Base-by-base conservation (phyloP, 495 filamentous ascomycete genomes). In the Astrocystis sublimbata region DNA sequence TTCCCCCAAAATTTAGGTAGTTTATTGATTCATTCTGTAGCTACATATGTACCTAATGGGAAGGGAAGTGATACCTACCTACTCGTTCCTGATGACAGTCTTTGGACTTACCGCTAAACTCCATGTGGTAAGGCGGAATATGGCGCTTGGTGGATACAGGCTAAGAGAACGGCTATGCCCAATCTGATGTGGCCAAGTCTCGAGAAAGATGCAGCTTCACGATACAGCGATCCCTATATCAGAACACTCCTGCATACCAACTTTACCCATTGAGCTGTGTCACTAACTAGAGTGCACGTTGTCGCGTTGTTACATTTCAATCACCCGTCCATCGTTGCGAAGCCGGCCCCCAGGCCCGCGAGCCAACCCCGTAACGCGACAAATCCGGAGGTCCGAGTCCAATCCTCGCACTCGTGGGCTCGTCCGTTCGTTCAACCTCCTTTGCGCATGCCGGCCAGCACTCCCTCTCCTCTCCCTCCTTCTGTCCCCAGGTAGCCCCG, bases 171-270 rank as follows among this genome's bases (percentile, higher is more conserved):
- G 36, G 23, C 54, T 53, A 41, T 62, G n/a, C 50, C 43, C 7
- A 15, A 38, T 50, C 33, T 40, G 56, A 62, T 62, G 50, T 62
- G 60, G 60, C 60, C 60, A 62, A 56, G 60, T 62, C 42, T 30
- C 46, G n/a, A 28, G 35, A 54, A 41, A 23, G 36, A 43, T 35
- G 43, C 21, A 60, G 24, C 23, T 5, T 57, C 54, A 33, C 26
- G 35, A 45, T 7, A 7, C 33, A 33, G 54, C 17, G 54, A 57
- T 28, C n/a, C 17, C 28, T 8, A 35, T 9, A 36, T 52, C 15
- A 35, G 10, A 35, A 13, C 13, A 36, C 33, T 6, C 33, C 33
- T 35, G 7, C 23, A 6, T 50, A 60, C 23, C 57, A n/a, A n/a
- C n/a, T n/a, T 57, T 45, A 17, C n/a, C 15, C 26, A 41, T 60